Percentiles rank a stretch among this genome's conserved stretches.
These are phyloP conservation scores for Fusarium sublunatum DNA, from an alignment of 2,329 filamentous ascomycete species.

Conservation along the genomic window DNA sequence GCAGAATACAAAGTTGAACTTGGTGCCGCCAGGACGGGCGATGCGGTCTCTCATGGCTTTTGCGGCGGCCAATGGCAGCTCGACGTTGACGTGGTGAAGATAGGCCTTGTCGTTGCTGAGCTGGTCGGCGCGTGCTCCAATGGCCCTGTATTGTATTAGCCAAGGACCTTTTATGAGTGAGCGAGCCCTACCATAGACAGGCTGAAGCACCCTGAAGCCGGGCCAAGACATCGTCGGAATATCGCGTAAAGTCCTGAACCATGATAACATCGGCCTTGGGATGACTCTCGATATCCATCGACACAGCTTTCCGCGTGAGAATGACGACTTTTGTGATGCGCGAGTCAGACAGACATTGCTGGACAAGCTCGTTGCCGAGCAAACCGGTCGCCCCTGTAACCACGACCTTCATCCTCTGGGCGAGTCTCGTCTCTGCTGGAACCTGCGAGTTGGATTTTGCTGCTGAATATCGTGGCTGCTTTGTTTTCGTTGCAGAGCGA, in stretches of 20 bases:
- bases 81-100: conserved; percentile 64
- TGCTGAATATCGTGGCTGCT: background rate
- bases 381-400: conserved; percentile 69
- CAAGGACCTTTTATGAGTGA: conserved; percentile 5
- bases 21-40: conserved; percentile 46
- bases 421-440: background rate
- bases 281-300: conserved; percentile 55
- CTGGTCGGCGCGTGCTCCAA: conserved; percentile 58
- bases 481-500: no score
- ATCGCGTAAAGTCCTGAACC: conserved; percentile 64
- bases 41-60: conserved; percentile 59
- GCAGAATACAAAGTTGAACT: conserved; percentile 58
- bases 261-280: conserved; percentile 63
- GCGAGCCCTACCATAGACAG: conserved; percentile 69
- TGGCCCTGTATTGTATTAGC: conserved; percentile 49
- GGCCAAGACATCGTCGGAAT: conserved; percentile 54
- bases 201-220: conserved; percentile 65
- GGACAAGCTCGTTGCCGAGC: conserved; percentile 65
- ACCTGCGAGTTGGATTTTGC: background rate
- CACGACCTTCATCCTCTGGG: conserved; percentile 64
- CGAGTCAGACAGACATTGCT: conserved; percentile 60
- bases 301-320: conserved; percentile 61
- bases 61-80: conserved; percentile 70
- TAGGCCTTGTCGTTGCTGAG: conserved; percentile 60
- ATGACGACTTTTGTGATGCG: conserved; percentile 64